These are phyloP conservation scores for Phialemoniopsis sp. DNA, from an alignment of 2,329 filamentous ascomycete species.

Conservation along the genomic window DNA sequence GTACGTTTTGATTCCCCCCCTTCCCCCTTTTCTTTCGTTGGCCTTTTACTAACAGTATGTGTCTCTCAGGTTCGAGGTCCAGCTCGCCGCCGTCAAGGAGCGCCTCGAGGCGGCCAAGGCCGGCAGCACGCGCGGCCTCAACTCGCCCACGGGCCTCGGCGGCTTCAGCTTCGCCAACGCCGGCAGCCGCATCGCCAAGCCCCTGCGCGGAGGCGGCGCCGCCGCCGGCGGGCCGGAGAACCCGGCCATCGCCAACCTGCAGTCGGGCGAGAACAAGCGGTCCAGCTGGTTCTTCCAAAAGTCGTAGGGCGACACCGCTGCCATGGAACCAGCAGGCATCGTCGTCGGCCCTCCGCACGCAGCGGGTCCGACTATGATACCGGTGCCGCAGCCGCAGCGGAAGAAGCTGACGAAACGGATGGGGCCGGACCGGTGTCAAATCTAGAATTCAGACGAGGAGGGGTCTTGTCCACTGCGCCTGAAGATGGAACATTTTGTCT, in stretches of 20 bases:
- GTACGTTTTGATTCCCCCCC: constrained; percentile 48
- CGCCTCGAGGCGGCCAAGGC: constrained; percentile 92
- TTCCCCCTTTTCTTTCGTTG: constrained; percentile 1
- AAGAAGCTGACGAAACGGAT: too few species aligned
- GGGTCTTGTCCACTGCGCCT: too few species aligned
- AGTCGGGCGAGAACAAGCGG: constrained; percentile 63
- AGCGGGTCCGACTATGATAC: too few species aligned
- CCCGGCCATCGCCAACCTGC: constrained; percentile 53
- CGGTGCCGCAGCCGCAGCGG: too few species aligned
- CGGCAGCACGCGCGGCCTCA: constrained; percentile 81
- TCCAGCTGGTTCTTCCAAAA: constrained; percentile 40
- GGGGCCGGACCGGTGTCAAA: too few species aligned
- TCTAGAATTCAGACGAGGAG: too few species aligned
- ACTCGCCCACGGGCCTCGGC: constrained; percentile 53
- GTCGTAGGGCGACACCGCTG: constrained; percentile 6
- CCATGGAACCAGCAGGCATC: too few species aligned
- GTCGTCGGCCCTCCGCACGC: too few species aligned
- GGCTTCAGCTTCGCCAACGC: constrained; percentile 68
- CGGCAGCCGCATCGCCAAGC: constrained; percentile 66
- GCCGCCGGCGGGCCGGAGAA: constrained; percentile 34
- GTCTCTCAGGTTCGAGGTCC: constrained; percentile 78
- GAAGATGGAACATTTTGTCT: too few species aligned
- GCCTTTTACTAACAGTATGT: constrained; percentile 19
- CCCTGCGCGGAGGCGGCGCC: constrained; percentile 60
- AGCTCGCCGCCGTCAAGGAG: constrained; percentile 96